Conservation (phyloP, 768 basidiomycete genomes). For the Calocybe gangraenosa region DNA sequence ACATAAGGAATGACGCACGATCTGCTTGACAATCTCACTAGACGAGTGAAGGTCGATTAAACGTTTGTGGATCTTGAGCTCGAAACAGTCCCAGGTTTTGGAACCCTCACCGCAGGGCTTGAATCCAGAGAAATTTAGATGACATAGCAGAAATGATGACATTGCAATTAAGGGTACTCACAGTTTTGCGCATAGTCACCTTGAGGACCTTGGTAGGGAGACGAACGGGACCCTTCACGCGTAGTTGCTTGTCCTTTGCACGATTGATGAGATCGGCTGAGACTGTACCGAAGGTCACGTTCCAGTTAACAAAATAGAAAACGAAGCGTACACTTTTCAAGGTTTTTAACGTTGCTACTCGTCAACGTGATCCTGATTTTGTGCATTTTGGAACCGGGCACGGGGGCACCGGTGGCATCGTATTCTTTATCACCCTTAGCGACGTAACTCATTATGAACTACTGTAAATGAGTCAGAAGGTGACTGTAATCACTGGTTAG, state of each 20-base stretch:
- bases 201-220: slow-evolving; percentile 98
- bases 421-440: slow-evolving; percentile 98
- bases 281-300: slow-evolving; percentile 49
- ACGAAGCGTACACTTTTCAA: slow-evolving; percentile 85
- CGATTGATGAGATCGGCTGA: slow-evolving; percentile 95
- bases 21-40: slow-evolving; percentile 99
- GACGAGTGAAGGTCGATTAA: slow-evolving; percentile 99
- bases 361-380: slow-evolving; percentile 99
- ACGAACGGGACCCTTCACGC: slow-evolving; percentile 97
- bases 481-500: slow-evolving; percentile 43
- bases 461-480: slow-evolving; percentile 70
- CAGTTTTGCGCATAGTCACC: slow-evolving; percentile 99
- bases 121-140: neutral
- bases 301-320: neutral
- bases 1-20: slow-evolving; percentile 60
- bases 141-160: neutral
- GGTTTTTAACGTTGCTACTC: slow-evolving; percentile 94
- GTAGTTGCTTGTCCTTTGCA: slow-evolving; percentile 99
- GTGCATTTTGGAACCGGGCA: slow-evolving; percentile 90
- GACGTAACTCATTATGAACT: slow-evolving; percentile 93
- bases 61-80: slow-evolving; percentile 99
- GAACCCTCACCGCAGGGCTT: slow-evolving; percentile 99
- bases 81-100: slow-evolving; percentile 99
- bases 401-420: slow-evolving; percentile 85
- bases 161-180: slow-evolving; percentile 29